phyloP scores from a whole-genome alignment of 768 basidiomycete species.

The Psilocybe cyanescens region DNA sequence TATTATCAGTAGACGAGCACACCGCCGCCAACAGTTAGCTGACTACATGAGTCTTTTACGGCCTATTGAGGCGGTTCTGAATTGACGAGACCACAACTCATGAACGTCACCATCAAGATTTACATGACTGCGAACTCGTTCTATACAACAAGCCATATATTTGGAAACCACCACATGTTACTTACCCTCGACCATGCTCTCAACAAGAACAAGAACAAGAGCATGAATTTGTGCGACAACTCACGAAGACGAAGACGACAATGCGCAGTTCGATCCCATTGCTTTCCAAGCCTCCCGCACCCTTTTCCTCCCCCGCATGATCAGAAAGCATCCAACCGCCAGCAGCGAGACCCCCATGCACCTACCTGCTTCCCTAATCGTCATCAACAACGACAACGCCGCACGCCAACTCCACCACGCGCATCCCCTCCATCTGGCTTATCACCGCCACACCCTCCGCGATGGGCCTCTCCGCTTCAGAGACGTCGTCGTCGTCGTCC shows the following conservation, averaged over 20 bases:
- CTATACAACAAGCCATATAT: too few relatives aligned
- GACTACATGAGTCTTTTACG: too few relatives aligned
- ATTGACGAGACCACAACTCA: too few relatives aligned
- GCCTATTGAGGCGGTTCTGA: too few relatives aligned
- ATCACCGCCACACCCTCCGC: conserved; percentile 70
- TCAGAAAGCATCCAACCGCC: neutral
- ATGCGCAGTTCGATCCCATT: conserved; percentile 5
- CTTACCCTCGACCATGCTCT: too few relatives aligned
- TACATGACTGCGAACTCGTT: too few relatives aligned
- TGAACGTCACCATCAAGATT: too few relatives aligned
- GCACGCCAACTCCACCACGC: neutral
- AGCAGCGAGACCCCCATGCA: neutral
- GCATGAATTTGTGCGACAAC: neutral
- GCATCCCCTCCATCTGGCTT: conserved; percentile 40
- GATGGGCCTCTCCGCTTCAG: conserved; percentile 31
- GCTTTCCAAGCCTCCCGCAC: neutral
- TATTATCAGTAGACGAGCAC: too few relatives aligned
- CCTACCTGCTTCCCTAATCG: neutral
- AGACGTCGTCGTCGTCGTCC: conserved; percentile 34
- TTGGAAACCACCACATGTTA: too few relatives aligned
- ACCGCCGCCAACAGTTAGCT: too few relatives aligned
- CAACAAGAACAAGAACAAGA: too few relatives aligned
- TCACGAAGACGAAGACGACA: neutral
- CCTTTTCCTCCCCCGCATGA: neutral
- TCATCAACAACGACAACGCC: neutral